Conservation (phyloP, 805 yeast species). For the Lachancea mirantina region DNA sequence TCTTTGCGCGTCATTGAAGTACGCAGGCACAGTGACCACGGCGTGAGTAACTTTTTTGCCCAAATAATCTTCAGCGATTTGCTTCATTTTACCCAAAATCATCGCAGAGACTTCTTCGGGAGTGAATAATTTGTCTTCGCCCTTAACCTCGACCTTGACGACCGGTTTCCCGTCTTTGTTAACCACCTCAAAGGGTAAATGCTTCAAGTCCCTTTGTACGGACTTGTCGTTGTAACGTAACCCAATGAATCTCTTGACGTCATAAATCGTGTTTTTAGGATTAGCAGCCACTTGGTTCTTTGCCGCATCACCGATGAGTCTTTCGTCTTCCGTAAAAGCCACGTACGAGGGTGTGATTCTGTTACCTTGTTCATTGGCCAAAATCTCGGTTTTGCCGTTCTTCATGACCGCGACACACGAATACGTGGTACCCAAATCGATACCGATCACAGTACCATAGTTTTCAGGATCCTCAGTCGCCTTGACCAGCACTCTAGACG, state of each 20-base stretch:
- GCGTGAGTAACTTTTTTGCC: conserved; percentile 83
- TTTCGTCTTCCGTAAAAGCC: conserved; percentile 85
- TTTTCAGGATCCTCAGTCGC: conserved; percentile 37
- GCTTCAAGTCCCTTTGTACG: conserved; percentile 76
- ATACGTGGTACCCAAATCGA: conserved; percentile 95
- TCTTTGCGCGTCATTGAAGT: conserved; percentile 89
- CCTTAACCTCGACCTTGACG: conserved; percentile 66
- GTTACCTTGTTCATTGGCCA: conserved; percentile 95
- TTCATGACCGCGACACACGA: conserved; percentile 91
- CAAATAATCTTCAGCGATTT: conserved; percentile 84
- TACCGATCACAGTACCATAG: conserved; percentile 75
- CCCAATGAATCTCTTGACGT: conserved; percentile 88
- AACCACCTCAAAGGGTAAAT: conserved; percentile 66
- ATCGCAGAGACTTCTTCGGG: conserved; percentile 93
- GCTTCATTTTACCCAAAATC: conserved; percentile 87
- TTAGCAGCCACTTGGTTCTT: conserved; percentile 92
- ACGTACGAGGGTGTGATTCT: conserved; percentile 95
- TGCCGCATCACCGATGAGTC: conserved; percentile 94
- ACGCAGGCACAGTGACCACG: conserved; percentile 89
- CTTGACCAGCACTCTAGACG: conserved; percentile 29
- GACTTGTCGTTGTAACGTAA: conserved; percentile 67
- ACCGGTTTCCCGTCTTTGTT: conserved; percentile 76
- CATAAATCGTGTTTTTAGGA: conserved; percentile 80
- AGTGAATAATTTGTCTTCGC: conserved; percentile 69
- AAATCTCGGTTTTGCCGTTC: conserved; percentile 81